These are phyloP conservation scores for Starmerella kuoi DNA, from an alignment of 805 yeast genomes.

Conservation along the genomic window DNA sequence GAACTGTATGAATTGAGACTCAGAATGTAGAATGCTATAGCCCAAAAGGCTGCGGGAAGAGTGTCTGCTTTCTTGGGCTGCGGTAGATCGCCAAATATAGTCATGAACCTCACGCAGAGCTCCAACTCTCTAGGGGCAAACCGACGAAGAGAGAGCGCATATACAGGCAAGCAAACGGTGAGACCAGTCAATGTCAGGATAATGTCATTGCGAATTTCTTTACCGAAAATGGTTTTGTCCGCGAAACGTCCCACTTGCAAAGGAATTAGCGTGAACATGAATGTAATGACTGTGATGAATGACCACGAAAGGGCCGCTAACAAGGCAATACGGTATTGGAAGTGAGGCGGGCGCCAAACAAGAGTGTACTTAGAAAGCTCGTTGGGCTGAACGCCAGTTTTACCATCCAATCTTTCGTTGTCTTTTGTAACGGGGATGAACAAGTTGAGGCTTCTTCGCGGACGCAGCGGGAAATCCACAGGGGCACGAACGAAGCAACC, in stretches of 20 bases:
- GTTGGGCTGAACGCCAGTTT: conserved; percentile 32
- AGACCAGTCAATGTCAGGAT: conserved; percentile 7
- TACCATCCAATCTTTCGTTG: conserved; percentile 35
- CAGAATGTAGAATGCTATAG: neutral
- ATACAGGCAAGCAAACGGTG: conserved; percentile 8
- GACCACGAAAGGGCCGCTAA: conserved; percentile 39
- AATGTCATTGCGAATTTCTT: conserved; percentile 12
- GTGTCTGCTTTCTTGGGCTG: neutral
- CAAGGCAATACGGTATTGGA: conserved; percentile 44
- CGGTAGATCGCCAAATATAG: conserved; percentile 3
- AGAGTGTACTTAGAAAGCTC: conserved; percentile 44
- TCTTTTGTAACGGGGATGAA: conserved; percentile 76
- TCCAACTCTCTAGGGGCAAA: conserved; percentile 6
- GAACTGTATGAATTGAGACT: neutral
- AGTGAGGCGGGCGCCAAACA: conserved; percentile 78
- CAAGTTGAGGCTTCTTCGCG: conserved; percentile 49
- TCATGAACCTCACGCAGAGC: conserved; percentile 1
- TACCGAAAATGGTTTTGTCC: conserved; percentile 4
- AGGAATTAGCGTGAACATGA: conserved; percentile 13
- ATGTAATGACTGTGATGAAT: conserved; percentile 1
- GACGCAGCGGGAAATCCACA: conserved; percentile 46
- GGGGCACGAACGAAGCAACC: conserved; percentile 84
- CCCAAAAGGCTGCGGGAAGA: neutral
- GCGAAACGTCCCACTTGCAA: conserved; percentile 14
- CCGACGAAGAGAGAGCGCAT: conserved; percentile 1